Conservation (phyloP, 148 eudicot species). For the Arctostaphylos glauca region DNA sequence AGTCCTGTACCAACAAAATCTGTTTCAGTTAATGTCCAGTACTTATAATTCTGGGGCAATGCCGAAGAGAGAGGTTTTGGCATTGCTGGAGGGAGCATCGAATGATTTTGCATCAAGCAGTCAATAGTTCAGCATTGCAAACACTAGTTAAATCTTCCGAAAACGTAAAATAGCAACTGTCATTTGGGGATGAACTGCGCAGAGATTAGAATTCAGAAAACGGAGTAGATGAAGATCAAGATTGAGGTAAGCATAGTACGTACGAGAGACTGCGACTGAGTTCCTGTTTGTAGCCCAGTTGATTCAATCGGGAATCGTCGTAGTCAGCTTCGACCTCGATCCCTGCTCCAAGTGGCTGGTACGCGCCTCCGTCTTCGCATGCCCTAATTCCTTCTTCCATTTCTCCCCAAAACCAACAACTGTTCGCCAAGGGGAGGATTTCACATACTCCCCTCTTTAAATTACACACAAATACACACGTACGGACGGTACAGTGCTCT, state of each 20-base stretch:
- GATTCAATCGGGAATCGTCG: slow-evolving; percentile 39
- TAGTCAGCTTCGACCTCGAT: not conserved
- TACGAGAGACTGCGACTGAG: slow-evolving; percentile 71
- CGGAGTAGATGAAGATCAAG: too few relatives aligned
- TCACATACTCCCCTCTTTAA: not conserved
- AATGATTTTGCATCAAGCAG: not conserved
- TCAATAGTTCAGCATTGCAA: not conserved
- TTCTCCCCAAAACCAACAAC: not conserved
- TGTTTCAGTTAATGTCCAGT: too few relatives aligned
- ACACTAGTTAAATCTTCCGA: too few relatives aligned
- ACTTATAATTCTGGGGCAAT: not conserved
- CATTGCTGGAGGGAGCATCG: not conserved
- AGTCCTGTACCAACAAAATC: too few relatives aligned
- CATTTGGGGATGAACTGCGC: not conserved
- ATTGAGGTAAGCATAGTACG: too few relatives aligned
- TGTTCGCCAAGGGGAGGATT: not conserved
- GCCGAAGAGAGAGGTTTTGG: not conserved
- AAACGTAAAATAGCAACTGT: not conserved
- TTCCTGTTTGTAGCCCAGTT: slow-evolving; percentile 72
- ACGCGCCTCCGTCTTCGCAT: slow-evolving; percentile 9
- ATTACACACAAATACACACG: not conserved
- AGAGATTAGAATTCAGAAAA: not conserved
- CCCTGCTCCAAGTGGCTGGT: slow-evolving; percentile 16
- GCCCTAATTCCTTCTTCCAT: slow-evolving; percentile 11
- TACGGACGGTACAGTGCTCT: not conserved